Evolutionary conservation across 2,329 filamentous ascomycete species (phyloP), one percentile per base, ranked within the genome.

Genomic region (Colletotrichum musae): DNA sequence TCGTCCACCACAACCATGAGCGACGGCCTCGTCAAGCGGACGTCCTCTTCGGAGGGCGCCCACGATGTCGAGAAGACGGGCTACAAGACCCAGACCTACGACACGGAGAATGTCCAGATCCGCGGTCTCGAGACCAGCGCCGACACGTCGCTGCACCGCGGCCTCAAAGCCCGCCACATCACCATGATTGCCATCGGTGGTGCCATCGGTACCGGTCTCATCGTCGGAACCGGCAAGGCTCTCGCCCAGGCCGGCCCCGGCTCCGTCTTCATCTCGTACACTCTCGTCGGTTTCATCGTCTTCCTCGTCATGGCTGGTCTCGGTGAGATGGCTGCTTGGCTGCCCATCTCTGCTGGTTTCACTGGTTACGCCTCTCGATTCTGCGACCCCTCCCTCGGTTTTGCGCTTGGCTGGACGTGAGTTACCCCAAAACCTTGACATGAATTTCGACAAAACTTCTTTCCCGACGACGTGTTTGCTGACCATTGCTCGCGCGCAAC

Each of bases 271-370:
- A 91, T 94, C 77, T 90, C 90, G 10, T 94, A 94, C 81, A 85
- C 88, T 45, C 78, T 92, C 71, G 87, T 93, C 72, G 92, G 92
- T 72, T 80, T 91, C 54, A 80, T 96, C 69, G 93, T 95, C 73
- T 96, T 91, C 80, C 82, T 94, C 50, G 93, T 96, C 73, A 94
- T 96, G 92, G 91, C 90, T 67, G 91, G 89, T 65, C 88, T 96
- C 4, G 93, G 93, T 71, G 93, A 95, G 80, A 96, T 96, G 92
- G 92, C 93, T 9, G 88, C 93, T 60, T 96, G 92, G 92, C 80
- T 96, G 41, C 93, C 93, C 58, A 85, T 94, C 75, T 88, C 89
- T 63, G 89, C 92, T 77, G 93, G 93, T 73, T 97, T 96, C 80
- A 93, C 93, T 70, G 92, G 92, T 75, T 96, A 95, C 76, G 93